Percentiles rank a stretch among this genome's conserved stretches.
Evolutionary conservation across 2,329 filamentous ascomycete species (phyloP).

Genomic region (Aspergillus clavatus): DNA sequence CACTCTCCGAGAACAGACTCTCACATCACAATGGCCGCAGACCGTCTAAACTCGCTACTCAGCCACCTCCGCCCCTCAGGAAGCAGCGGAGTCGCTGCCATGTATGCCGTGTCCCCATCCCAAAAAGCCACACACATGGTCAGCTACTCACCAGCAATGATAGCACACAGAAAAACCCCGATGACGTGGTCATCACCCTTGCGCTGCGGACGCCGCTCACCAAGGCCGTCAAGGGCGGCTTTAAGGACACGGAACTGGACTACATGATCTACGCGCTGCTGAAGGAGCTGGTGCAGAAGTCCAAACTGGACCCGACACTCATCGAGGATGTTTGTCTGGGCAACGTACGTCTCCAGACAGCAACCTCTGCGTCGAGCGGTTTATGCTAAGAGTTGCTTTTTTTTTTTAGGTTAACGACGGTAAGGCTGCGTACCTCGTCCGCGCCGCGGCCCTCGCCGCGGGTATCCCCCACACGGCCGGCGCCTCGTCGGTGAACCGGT

Average conservation of each 20-base stretch:
- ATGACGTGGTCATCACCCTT: constrained; percentile 94
- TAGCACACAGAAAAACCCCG: constrained; percentile 86
- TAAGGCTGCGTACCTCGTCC: constrained; percentile 86
- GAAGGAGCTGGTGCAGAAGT: constrained; percentile 67
- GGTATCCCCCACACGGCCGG: constrained; percentile 88
- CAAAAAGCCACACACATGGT: not conserved
- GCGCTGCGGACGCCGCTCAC: constrained; percentile 83
- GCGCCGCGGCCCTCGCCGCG: constrained; percentile 81
- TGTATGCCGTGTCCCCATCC: constrained; percentile 61
- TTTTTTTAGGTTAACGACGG: constrained; percentile 64
- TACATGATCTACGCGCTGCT: constrained; percentile 78
- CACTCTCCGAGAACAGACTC: not conserved
- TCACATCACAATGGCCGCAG: constrained; percentile 61
- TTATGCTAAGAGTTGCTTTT: constrained; percentile 1
- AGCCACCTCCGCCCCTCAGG: constrained; percentile 71
- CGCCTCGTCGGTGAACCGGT: constrained; percentile 81
- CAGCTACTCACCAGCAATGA: constrained; percentile 12
- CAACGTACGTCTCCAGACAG: constrained; percentile 67
- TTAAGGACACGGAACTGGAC: constrained; percentile 91
- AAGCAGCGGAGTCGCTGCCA: constrained; percentile 64
- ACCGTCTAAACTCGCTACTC: constrained; percentile 81
- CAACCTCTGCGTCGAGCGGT: no score
- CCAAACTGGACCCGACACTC: constrained; percentile 71
- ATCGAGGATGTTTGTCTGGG: constrained; percentile 89
- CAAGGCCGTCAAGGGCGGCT: constrained; percentile 85